phyloP scores from a whole-genome alignment of 805 yeast species.

The Ogataea ganodermae region DNA sequence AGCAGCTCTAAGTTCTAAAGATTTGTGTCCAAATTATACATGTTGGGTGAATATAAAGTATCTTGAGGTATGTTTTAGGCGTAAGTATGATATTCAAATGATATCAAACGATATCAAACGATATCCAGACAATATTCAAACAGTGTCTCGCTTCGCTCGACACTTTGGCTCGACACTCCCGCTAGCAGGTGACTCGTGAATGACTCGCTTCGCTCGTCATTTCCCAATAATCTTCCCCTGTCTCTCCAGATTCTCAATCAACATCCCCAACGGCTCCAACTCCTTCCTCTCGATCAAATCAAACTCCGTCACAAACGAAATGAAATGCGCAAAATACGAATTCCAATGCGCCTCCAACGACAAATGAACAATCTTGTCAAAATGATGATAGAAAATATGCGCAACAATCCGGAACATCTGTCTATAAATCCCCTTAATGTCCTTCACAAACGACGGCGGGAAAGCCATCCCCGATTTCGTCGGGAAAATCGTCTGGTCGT shows the following conservation, averaged over 20 bases:
- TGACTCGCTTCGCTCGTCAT: background rate
- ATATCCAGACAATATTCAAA: too few species aligned
- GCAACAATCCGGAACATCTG: slow-evolving; percentile 97
- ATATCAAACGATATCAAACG: too few species aligned
- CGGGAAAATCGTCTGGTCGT: slow-evolving; percentile 89
- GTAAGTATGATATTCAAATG: too few species aligned
- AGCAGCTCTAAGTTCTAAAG: too few species aligned
- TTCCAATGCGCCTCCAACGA: slow-evolving; percentile 97
- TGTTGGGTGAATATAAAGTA: too few species aligned
- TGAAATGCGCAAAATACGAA: slow-evolving; percentile 92
- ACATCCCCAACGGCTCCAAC: slow-evolving; percentile 70
- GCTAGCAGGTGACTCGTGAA: background rate
- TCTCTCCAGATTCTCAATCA: slow-evolving; percentile 76
- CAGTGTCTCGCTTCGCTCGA: background rate
- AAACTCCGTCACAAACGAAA: slow-evolving; percentile 84
- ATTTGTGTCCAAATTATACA: too few species aligned
- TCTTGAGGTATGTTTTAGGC: too few species aligned
- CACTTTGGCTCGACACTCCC: background rate
- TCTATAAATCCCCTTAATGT: slow-evolving; percentile 80
- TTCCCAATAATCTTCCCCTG: slow-evolving; percentile 71
- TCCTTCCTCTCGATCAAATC: slow-evolving; percentile 78
- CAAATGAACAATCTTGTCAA: slow-evolving; percentile 88
- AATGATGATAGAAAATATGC: slow-evolving; percentile 91
- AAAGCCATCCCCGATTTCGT: slow-evolving; percentile 88
- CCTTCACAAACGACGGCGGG: slow-evolving; percentile 80